Conservation (phyloP, 345 rosid genomes). For the Abelmoschus esculentus region DNA sequence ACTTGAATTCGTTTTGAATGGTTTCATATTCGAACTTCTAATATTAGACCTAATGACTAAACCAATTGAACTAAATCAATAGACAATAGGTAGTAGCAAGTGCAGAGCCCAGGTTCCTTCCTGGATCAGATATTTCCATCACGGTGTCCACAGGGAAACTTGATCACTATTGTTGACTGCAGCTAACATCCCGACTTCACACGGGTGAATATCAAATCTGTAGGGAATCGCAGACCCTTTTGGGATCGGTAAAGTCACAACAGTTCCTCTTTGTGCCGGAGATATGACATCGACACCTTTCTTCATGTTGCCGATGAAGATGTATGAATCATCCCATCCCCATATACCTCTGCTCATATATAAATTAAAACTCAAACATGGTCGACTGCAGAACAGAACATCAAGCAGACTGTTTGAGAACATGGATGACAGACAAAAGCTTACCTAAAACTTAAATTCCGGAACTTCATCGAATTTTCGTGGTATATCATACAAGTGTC, state of each 20-base stretch:
- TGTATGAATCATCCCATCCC: slow-evolving; percentile 87
- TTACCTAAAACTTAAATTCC: slow-evolving; percentile 43
- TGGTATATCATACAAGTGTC: too few relatives aligned
- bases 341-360: slow-evolving; percentile 51
- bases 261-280: slow-evolving; percentile 18
- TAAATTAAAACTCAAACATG: too few relatives aligned
- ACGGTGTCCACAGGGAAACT: slow-evolving; percentile 50
- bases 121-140: not conserved
- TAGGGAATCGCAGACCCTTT: slow-evolving; percentile 54
- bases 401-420: not conserved
- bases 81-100: not conserved
- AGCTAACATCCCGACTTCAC: slow-evolving; percentile 54
- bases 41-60: too few relatives aligned
- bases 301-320: slow-evolving; percentile 55
- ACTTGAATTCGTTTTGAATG: too few relatives aligned
- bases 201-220: slow-evolving; percentile 64
- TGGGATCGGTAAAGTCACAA: slow-evolving; percentile 39
- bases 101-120: not conserved
- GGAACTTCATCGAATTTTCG: too few relatives aligned
- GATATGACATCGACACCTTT: slow-evolving; percentile 67
- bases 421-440: slow-evolving; percentile 7
- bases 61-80: too few relatives aligned
- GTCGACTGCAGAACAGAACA: not conserved
- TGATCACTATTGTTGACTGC: slow-evolving; percentile 69
- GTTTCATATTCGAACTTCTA: too few relatives aligned